Conservation (phyloP, 2,329 filamentous ascomycete genomes). For the Talaromyces piceae region DNA sequence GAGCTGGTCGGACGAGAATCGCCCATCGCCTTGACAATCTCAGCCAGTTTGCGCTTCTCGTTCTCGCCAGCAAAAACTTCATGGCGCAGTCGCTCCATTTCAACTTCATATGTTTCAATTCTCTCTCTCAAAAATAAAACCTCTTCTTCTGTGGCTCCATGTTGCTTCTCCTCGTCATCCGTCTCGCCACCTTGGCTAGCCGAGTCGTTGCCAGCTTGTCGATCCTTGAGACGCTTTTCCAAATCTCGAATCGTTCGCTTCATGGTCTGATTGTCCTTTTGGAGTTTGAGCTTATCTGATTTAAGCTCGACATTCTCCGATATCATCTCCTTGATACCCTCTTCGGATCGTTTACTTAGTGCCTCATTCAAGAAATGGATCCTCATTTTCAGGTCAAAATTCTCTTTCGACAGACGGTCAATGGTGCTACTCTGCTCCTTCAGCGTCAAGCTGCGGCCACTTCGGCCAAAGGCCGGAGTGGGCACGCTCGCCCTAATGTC, state of each 20-base stretch:
- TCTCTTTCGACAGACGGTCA: slow-evolving; percentile 92
- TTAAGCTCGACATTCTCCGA: slow-evolving; percentile 94
- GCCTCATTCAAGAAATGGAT: slow-evolving; percentile 96
- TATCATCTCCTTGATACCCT: slow-evolving; percentile 96
- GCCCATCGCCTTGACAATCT: slow-evolving; percentile 63
- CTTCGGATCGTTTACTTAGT: slow-evolving; percentile 85
- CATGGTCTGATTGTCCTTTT: slow-evolving; percentile 82
- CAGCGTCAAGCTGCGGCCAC: slow-evolving; percentile 69
- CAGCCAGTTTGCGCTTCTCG: slow-evolving; percentile 78
- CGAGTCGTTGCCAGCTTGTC: slow-evolving; percentile 38
- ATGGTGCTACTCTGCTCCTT: slow-evolving; percentile 98
- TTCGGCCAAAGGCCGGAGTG: slow-evolving; percentile 44
- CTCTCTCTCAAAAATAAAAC: slow-evolving; percentile 76
- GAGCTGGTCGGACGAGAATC: slow-evolving; percentile 45
- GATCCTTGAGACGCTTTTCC: slow-evolving; percentile 65
- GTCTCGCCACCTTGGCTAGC: slow-evolving; percentile 34
- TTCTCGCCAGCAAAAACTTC: slow-evolving; percentile 73
- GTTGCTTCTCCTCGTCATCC: slow-evolving; percentile 42
- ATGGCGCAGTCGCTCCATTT: slow-evolving; percentile 73
- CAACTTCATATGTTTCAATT: slow-evolving; percentile 72
- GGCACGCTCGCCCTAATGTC: slow-evolving; percentile 50
- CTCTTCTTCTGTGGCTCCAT: slow-evolving; percentile 63
- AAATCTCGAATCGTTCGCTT: slow-evolving; percentile 76
- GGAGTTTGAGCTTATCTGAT: slow-evolving; percentile 77
- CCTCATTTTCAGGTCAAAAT: slow-evolving; percentile 94